Evolutionary conservation across 805 yeast genomes (phyloP), one percentile per base, ranked within the genome.

Genomic region (Monosporozyma aquatica): DNA sequence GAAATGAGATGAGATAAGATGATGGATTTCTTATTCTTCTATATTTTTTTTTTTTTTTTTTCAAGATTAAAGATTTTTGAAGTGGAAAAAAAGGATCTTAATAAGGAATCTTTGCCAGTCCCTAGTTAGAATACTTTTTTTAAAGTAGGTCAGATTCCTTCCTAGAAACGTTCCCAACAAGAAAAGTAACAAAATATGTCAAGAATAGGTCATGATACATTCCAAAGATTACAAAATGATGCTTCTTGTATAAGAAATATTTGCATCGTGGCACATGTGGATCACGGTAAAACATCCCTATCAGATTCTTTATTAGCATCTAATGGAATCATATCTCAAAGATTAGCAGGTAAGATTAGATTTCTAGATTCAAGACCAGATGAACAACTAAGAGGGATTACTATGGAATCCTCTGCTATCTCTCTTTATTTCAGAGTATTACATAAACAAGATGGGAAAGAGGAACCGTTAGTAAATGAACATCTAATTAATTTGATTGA

Each of bases 321-420:
- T 28, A 92, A 94, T 64, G 98, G 98, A 40, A 87, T 92, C 59
- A 87, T 92, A 36, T 90, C 98, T 0, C 95, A 83, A 51, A 72
- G 90, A 56, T 72, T 89, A 75, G 98, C 97, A 2, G 99, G 98
- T 25, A 89, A 87, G 58, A 87, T 92, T 41, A 69, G 98, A 47
- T 92, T 82, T 56, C 67, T 92, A 41, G 99, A 92, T 57, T 82
- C 97, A 0, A 69, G 99, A 53, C 92, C 87, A 30, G 99, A 92
- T 64, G 99, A 92, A 59, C 98, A 92, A 60, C 66, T 80, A 30
- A 72, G 98, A 60, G 99, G 99, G 14, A 92, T 92, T 48, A 92
- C 99, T 0, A 92, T 92, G 97, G 97, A 92, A 53, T 80, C 95
- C 0, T 82, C 95, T 32, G 97, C 97, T 0, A 87, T 92, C 18